Evolutionary conservation across 2,329 filamentous ascomycete genomes (phyloP).

Genomic region (Trichoderma sp.): DNA sequence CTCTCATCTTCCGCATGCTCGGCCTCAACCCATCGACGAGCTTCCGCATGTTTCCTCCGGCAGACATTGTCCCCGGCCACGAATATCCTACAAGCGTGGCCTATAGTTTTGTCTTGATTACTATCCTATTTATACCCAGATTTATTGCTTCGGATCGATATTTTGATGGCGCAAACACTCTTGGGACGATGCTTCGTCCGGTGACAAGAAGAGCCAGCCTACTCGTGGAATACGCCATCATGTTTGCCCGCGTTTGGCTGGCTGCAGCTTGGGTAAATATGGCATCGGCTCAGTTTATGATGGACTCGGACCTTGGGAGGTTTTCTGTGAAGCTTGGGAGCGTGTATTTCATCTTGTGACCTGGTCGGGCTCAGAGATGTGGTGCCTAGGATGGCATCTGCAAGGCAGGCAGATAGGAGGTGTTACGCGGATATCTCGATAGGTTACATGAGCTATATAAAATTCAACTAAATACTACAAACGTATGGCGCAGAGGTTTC

Average conservation of each 20-base stretch:
- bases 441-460: neutral
- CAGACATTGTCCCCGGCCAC: neutral
- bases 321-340: neutral
- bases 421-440: neutral
- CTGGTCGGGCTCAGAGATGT: neutral
- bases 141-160: neutral
- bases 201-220: neutral
- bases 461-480: too few species aligned
- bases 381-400: neutral
- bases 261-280: neutral
- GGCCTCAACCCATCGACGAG: neutral
- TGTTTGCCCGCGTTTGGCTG: neutral
- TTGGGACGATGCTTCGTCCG: neutral
- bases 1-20: neutral
- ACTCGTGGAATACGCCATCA: neutral
- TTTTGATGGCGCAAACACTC: neutral
- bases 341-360: neutral
- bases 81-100: neutral
- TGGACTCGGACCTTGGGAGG: neutral
- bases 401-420: neutral
- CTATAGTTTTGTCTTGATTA: neutral
- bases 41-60: neutral
- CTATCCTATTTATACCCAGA: neutral
- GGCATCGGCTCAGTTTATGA: neutral
- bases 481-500: fast-evolving